Conservation (phyloP, 768 basidiomycete species). For the Kwoniella dendrophila region DNA sequence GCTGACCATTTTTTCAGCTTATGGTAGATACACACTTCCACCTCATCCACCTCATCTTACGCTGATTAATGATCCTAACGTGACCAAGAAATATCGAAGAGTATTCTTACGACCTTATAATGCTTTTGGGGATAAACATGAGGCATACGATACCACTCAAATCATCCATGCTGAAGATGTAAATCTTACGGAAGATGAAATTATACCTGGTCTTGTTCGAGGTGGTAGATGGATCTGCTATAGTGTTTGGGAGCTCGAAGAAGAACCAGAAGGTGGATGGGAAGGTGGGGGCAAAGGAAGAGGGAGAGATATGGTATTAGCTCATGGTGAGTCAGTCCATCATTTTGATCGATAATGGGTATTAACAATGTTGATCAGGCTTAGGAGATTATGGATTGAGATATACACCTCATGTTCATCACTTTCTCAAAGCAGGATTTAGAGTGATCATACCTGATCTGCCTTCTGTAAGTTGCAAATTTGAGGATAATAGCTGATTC, state of each 20-base stretch:
- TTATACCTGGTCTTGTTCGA: constrained; percentile 32
- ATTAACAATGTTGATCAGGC: constrained; percentile 19
- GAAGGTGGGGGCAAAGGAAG: constrained; percentile 49
- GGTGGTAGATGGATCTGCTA: constrained; percentile 56
- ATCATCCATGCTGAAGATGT: constrained; percentile 52
- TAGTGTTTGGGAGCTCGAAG: constrained; percentile 52
- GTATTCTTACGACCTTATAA: constrained; percentile 48
- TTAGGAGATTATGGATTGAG: constrained; percentile 53
- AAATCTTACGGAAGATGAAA: constrained; percentile 45
- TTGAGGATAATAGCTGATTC: background rate
- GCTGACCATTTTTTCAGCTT: constrained; percentile 31
- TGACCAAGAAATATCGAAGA: constrained; percentile 46
- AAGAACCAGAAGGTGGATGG: constrained; percentile 40
- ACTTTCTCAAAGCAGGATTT: constrained; percentile 55
- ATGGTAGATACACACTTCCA: constrained; percentile 54
- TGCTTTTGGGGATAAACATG: constrained; percentile 27
- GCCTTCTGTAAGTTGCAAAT: constrained; percentile 50
- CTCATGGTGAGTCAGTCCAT: constrained; percentile 53
- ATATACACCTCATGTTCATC: constrained; percentile 52
- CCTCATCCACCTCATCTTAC: constrained; percentile 47
- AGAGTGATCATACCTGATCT: constrained; percentile 57
- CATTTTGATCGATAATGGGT: background rate
- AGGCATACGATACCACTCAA: constrained; percentile 46
- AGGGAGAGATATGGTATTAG: constrained; percentile 52
- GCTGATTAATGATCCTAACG: constrained; percentile 43